Conservation (phyloP, 495 filamentous ascomycete genomes). For the Mycothermus thermophilus region DNA sequence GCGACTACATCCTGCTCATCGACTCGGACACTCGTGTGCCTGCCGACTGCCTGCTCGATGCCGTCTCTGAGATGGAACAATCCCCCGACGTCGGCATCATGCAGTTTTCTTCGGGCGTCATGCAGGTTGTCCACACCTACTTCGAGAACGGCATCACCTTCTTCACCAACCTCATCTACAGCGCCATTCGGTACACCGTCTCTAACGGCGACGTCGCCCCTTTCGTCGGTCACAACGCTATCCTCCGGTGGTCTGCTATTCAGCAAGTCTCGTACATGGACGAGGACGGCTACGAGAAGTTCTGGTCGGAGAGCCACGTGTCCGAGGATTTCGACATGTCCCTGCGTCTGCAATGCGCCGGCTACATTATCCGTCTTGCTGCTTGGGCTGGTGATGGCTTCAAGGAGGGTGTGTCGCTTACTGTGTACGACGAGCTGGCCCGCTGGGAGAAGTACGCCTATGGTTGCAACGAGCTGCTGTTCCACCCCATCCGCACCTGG, state of each 20-base stretch:
- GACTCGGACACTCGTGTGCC: conserved; percentile 71
- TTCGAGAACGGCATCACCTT: conserved; percentile 70
- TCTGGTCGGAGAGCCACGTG: conserved; percentile 72
- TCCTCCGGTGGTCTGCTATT: conserved; percentile 66
- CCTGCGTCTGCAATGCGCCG: conserved; percentile 55
- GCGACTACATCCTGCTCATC: conserved; percentile 64
- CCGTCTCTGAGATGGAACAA: conserved; percentile 66
- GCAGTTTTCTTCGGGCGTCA: conserved; percentile 70
- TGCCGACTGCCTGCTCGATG: conserved; percentile 60
- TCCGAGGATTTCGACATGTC: conserved; percentile 84
- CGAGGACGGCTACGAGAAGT: conserved; percentile 59
- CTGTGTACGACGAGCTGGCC: conserved; percentile 71
- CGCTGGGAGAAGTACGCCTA: conserved; percentile 84
- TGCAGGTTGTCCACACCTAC: conserved; percentile 63
- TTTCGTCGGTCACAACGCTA: conserved; percentile 68
- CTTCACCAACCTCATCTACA: conserved; percentile 77
- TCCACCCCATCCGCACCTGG: conserved; percentile 58
- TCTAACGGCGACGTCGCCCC: conserved; percentile 73
- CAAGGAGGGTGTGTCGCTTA: conserved; percentile 74
- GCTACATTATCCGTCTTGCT: conserved; percentile 61
- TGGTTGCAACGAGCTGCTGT: conserved; percentile 73
- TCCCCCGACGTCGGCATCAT: conserved; percentile 70
- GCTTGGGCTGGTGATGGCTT: conserved; percentile 63
- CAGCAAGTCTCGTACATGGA: conserved; percentile 60
- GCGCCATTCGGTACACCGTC: conserved; percentile 62